Evolutionary conservation across 768 basidiomycete species (phyloP).

Genomic region (Cubamyces lactineus): DNA sequence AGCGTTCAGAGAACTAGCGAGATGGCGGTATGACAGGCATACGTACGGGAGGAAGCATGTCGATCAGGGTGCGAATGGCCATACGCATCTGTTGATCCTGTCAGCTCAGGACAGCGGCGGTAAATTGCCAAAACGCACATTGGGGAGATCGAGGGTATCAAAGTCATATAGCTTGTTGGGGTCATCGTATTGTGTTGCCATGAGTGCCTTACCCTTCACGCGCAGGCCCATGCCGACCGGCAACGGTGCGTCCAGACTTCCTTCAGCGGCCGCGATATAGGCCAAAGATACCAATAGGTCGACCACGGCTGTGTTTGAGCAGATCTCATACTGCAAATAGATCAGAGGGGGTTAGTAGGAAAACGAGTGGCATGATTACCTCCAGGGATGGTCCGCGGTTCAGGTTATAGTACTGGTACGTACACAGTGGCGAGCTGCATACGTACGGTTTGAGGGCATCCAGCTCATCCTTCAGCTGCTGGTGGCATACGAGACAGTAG

Average conservation of each 20-base stretch:
- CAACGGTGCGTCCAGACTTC: conserved; percentile 57
- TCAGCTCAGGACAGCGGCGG: conserved; percentile 6
- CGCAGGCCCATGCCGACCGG: conserved; percentile 63
- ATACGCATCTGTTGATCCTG: conserved; percentile 45
- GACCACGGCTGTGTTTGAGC: conserved; percentile 62
- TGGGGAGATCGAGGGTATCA: conserved; percentile 43
- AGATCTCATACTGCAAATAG: conserved; percentile 62
- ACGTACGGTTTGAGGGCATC: conserved; percentile 76
- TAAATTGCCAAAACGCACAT: conserved; percentile 37
- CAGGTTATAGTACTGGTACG: conserved; percentile 68
- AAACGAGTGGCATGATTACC: conserved; percentile 38
- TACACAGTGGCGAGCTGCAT: conserved; percentile 64
- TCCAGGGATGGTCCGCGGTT: conserved; percentile 71
- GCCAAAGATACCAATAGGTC: conserved; percentile 70
- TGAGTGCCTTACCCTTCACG: conserved; percentile 42
- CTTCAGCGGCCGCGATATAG: conserved; percentile 57
- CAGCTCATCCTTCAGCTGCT: conserved; percentile 51
- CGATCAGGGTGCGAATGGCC: conserved; percentile 47
- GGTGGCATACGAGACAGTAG: conserved; percentile 78
- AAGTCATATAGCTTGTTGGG: conserved; percentile 53
- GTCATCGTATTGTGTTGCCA: conserved; percentile 4
- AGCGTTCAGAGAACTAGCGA: neutral
- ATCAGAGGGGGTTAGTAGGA: neutral
- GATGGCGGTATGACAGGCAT: neutral
- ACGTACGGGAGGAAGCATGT: conserved; percentile 53